Conservation (phyloP, 1,139 yeast genomes). For the Geotrichum candidum region DNA sequence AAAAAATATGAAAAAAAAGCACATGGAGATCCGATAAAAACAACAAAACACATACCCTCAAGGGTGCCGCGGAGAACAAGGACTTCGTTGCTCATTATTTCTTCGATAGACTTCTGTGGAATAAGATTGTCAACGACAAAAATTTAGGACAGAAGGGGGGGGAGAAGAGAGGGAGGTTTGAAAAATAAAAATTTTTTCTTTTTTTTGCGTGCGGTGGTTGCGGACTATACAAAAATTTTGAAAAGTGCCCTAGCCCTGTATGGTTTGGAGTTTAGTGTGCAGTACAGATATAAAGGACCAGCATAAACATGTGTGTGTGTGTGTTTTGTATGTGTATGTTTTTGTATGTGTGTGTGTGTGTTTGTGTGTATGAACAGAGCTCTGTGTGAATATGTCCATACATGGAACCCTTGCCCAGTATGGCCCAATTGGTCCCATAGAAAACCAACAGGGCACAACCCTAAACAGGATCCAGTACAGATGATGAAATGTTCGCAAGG, state of each 20-base stretch:
- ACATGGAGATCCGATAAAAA: neutral
- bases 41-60: constrained; percentile 46
- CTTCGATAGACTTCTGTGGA: constrained; percentile 8
- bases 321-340: neutral
- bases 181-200: constrained; percentile 4
- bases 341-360: too few relatives aligned
- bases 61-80: constrained; percentile 99
- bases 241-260: neutral
- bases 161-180: neutral
- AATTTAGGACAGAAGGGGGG: constrained; percentile 3
- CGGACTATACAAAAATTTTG: neutral
- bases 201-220: neutral
- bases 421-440: neutral
- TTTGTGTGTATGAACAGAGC: too few relatives aligned
- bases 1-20: neutral
- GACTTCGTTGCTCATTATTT: constrained; percentile 56
- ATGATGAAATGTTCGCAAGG: neutral
- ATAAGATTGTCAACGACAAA: constrained; percentile 7
- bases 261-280: neutral
- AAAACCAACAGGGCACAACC: neutral
- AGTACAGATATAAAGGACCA: neutral
- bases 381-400: too few relatives aligned
- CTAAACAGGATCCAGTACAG: neutral
- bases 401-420: neutral
- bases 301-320: too few relatives aligned